These are phyloP conservation scores for Camellia oleifera DNA, from an alignment of 179 eudicot species.

Conservation along the genomic window DNA sequence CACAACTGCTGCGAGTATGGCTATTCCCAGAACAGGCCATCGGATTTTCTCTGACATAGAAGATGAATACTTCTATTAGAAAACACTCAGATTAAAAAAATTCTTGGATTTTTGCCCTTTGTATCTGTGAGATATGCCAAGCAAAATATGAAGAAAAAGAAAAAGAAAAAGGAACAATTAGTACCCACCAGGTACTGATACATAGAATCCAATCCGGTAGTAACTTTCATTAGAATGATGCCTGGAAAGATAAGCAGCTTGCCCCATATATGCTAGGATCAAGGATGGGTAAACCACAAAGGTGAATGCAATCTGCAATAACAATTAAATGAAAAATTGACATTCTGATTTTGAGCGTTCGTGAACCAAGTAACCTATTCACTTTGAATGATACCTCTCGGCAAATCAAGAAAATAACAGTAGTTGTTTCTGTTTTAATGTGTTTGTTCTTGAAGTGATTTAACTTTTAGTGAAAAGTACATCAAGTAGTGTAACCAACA, in stretches of 20 bases:
- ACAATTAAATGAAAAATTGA: too few relatives aligned
- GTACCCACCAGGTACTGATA: conserved; percentile 80
- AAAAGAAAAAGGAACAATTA: not conserved
- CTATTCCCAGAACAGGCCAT: conserved; percentile 93
- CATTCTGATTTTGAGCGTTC: too few relatives aligned
- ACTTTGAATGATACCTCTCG: too few relatives aligned
- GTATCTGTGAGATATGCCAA: not conserved
- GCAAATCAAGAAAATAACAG: too few relatives aligned
- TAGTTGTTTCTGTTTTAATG: too few relatives aligned
- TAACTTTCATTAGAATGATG: conserved; percentile 61
- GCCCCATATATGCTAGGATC: conserved; percentile 99
- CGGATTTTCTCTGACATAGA: conserved; percentile 63
- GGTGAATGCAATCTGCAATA: conserved; percentile 78
- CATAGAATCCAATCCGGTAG: conserved; percentile 86
- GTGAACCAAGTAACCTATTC: too few relatives aligned
- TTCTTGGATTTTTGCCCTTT: conserved; percentile 1
- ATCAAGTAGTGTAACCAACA: too few relatives aligned
- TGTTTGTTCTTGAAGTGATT: too few relatives aligned
- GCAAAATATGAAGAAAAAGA: not conserved
- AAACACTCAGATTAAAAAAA: not conserved
- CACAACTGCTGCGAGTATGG: conserved; percentile 93
- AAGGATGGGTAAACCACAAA: conserved; percentile 91
- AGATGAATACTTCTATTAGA: not conserved
- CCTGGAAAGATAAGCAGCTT: conserved; percentile 93
- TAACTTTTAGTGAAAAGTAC: too few relatives aligned